phyloP scores from a whole-genome alignment of 148 eudicot genomes.

The Selenicereus undatus region DNA sequence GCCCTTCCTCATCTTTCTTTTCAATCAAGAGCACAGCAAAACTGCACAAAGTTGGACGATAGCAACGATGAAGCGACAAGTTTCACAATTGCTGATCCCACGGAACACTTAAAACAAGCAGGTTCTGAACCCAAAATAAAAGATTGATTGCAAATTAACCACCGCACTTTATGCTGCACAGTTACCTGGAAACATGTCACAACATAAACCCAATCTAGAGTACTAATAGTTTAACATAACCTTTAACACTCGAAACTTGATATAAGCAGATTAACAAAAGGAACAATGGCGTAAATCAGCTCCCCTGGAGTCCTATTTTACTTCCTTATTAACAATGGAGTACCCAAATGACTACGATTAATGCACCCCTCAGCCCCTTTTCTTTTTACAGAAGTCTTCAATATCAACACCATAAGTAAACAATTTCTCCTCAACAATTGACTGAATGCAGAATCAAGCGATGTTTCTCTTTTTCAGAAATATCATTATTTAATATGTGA shows the following conservation, averaged over 20 bases:
- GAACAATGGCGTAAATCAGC: background rate
- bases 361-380: background rate
- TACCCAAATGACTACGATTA: background rate
- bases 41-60: conserved; percentile 32
- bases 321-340: background rate
- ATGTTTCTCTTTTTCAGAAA: background rate
- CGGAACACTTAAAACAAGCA: background rate
- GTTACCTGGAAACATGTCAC: background rate
- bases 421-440: too few relatives aligned
- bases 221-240: background rate
- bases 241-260: background rate
- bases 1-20: conserved; percentile 88
- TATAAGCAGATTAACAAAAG: background rate
- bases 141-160: too few relatives aligned
- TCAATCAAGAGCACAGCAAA: conserved; percentile 84
- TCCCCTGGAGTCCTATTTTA: background rate
- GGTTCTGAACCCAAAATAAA: too few relatives aligned
- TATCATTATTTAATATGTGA: background rate
- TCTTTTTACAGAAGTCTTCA: too few relatives aligned
- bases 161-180: background rate
- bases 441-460: background rate
- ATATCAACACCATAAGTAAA: too few relatives aligned
- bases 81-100: background rate
- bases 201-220: background rate
- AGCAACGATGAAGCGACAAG: background rate